These are phyloP conservation scores for Myochromella boudieri DNA, from an alignment of 768 basidiomycete species.

Conservation along the genomic window DNA sequence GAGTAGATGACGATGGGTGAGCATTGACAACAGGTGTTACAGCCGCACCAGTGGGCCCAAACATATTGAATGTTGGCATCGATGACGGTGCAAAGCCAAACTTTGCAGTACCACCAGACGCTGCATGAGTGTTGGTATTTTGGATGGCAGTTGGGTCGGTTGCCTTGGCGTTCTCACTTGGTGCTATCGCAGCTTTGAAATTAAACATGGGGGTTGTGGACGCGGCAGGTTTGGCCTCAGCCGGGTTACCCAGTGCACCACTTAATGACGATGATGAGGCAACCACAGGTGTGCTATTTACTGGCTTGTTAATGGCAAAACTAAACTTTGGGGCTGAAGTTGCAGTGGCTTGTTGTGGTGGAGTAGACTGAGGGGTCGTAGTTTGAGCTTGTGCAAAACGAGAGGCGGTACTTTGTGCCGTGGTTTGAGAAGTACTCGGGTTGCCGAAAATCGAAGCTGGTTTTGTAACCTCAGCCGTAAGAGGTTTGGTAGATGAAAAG, in stretches of 20 bases:
- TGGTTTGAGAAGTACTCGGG: not conserved
- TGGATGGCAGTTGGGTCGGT: too few relatives aligned
- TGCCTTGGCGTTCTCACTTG: constrained; percentile 11
- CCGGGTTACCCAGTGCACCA: constrained; percentile 17
- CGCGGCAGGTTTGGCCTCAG: constrained; percentile 22
- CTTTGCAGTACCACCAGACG: constrained; percentile 16
- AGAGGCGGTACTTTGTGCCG: constrained; percentile 1
- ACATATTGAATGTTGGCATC: constrained; percentile 8
- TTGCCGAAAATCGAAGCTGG: constrained; percentile 22
- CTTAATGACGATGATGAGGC: constrained; percentile 19
- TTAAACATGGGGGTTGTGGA: constrained; percentile 22
- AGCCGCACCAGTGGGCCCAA: constrained; percentile 6
- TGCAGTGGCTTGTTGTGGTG: constrained; percentile 19
- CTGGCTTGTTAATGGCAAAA: constrained; percentile 29
- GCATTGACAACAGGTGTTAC: not conserved
- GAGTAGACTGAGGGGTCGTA: constrained; percentile 18
- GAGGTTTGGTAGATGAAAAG: constrained; percentile 19
- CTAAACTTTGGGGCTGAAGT: constrained; percentile 35
- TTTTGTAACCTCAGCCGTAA: constrained; percentile 19
- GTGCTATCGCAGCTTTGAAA: constrained; percentile 17
- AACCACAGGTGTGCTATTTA: constrained; percentile 10
- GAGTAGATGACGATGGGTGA: not conserved
- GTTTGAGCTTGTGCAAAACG: too few relatives aligned
- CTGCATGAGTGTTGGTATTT: too few relatives aligned
- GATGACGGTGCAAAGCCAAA: constrained; percentile 9